Base-by-base conservation (phyloP, 1,139 yeast species). In the Hansenula lynferdii region DNA sequence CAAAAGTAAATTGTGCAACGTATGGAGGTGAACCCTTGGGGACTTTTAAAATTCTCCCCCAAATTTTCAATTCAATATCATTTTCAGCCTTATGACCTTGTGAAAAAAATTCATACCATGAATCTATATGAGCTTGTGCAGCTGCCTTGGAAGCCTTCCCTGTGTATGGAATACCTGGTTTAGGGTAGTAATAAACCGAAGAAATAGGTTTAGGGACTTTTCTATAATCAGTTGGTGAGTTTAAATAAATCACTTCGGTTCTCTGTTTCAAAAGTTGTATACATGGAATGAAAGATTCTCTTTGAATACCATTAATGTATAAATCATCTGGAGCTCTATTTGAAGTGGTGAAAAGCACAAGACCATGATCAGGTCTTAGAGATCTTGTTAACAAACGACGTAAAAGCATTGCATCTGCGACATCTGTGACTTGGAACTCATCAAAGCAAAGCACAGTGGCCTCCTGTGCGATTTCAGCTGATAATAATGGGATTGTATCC, bases 401-500 rank as follows among this genome's bases (percentile, higher is more conserved):
- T 35, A 92, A 68, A 30, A 92, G 70, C 98, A 92, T 92, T 3
- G 98, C 98, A 62, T 92, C 98, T 1, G 97, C 98, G 26, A 92
- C 97, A 60, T 92, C 98, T 1, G 96, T 86, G 32, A 92, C 97
- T 60, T 85, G 95, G 56, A 90, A 89, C 64, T 92, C 98, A 62
- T 92, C 98, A 60, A 92, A 87, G 60, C 98, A 92, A 41, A 92
- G 63, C 2, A 92, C 79, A 2, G 94, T 81, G 3, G 94, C 75
- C 36, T 72, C 69, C 44, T 72, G 73, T 3, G 97, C 86, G 44
- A 92, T 78, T 53, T 86, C 95, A 42, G 81, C 77, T 0, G 97
- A 97, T 32, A 94, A 68, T 31, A 78, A 63, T 1, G 96, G 96
- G 36, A 89, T 81, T 2, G 92, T 82, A 54, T 92, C 97, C 40